These are phyloP conservation scores for Pontederia crassipes DNA, from an alignment of 176 grass and related monocot genomes.

Conservation along the genomic window DNA sequence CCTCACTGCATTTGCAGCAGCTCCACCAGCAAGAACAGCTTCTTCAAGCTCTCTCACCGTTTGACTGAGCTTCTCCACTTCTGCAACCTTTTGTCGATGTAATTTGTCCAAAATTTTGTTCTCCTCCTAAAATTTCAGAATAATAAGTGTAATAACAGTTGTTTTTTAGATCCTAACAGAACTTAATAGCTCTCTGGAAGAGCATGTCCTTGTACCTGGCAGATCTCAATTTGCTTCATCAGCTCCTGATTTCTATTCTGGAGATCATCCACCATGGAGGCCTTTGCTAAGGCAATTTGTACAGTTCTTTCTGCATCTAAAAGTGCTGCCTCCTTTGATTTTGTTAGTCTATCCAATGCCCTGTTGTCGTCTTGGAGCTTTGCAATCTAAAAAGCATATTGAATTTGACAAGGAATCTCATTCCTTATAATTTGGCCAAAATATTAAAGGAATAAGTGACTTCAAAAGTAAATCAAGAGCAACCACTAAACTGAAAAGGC, in stretches of 20 bases:
- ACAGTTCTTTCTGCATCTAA: slow-evolving; percentile 90
- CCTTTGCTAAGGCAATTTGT: slow-evolving; percentile 85
- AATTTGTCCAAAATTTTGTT: slow-evolving; percentile 95
- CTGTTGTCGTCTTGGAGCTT: slow-evolving; percentile 96
- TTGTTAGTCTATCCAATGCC: slow-evolving; percentile 85
- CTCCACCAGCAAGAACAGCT: slow-evolving; percentile 88
- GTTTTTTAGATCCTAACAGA: neutral
- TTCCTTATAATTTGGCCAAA: slow-evolving; percentile 6
- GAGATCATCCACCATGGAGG: slow-evolving; percentile 92
- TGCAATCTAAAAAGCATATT: slow-evolving; percentile 49
- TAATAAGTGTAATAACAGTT: neutral
- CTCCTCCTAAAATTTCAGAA: slow-evolving; percentile 52
- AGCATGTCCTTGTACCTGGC: slow-evolving; percentile 43
- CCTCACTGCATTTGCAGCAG: slow-evolving; percentile 91
- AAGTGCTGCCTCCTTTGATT: slow-evolving; percentile 90
- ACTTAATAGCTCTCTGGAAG: neutral
- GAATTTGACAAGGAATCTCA: neutral
- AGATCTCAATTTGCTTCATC: slow-evolving; percentile 96
- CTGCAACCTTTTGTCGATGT: slow-evolving; percentile 81
- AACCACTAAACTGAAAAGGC: no score
- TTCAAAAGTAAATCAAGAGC: neutral
- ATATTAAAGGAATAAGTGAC: neutral
- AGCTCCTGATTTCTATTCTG: slow-evolving; percentile 98
- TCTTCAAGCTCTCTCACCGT: slow-evolving; percentile 94
- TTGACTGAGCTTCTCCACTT: slow-evolving; percentile 89